Base-by-base conservation (phyloP, 805 yeast species). In the Schwanniomyces yamadae region DNA sequence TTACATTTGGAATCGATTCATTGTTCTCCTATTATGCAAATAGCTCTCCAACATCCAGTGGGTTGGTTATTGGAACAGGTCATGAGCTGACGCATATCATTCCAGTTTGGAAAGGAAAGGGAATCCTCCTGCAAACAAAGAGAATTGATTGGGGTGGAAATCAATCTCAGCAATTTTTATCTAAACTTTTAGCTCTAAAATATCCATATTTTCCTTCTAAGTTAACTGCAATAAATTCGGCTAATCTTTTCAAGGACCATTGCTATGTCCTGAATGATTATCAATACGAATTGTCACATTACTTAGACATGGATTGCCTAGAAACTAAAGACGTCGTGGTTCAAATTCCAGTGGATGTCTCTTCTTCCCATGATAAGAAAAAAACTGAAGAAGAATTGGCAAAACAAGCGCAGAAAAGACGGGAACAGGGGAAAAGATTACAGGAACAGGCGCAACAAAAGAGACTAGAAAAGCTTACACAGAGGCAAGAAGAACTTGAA, bases 121-220 rank as follows among this genome's bases (percentile, higher is more conserved):
- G 95, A 0, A 45, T 80, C 2, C 57, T 87, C 36, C 63, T 74
- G 18, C 82, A 81, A 39, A 67, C 89, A 6, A 89, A 88, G 51
- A 70, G 98, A 51, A 77, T 93, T 24, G 88, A 87, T 54, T 87
- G 93, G 87, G 98, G 98, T 41, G 98, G 96, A 8, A 76, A 77
- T 42, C 84, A 77, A 28, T 74, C 90, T 1, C 76, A 73, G 20
- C 77, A 73, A 25, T 90, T 73, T 48, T 56, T 93, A 53, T 74
- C 72, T 39, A 74, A 70, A 46, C 71, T 83, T 23, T 61, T 93
- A 32, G 71, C 80, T 2, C 67, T 93, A 52, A 93, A 93, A 57
- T 93, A 93, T 59, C 98, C 99, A 1, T 83, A 79, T 48, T 93
- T 90, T 57, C 98, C 99, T 4, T 64, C 85, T 1, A 83, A 80